Conservation (phyloP, 495 filamentous ascomycete genomes). For the Xylaria palmicola region DNA sequence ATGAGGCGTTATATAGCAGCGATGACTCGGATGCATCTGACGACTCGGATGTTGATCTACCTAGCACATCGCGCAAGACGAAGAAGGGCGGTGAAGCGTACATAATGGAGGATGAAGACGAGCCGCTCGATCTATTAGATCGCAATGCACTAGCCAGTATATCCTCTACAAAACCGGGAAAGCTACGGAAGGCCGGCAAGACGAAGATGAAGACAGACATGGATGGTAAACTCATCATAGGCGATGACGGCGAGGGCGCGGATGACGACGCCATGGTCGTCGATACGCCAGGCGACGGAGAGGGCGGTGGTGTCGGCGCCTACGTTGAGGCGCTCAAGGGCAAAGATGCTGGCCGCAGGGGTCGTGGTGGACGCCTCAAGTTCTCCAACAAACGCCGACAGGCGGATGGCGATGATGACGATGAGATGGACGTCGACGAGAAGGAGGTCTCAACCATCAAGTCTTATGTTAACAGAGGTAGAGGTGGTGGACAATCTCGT, state of each 20-base stretch:
- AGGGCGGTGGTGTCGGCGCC: conserved; percentile 73
- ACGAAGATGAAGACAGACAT: conserved; percentile 70
- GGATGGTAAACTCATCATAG: conserved; percentile 88
- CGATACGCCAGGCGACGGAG: conserved; percentile 48
- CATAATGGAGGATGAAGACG: conserved; percentile 89
- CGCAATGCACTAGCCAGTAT: conserved; percentile 87
- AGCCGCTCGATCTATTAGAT: conserved; percentile 90
- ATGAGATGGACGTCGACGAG: conserved; percentile 72
- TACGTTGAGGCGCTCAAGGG: conserved; percentile 90
- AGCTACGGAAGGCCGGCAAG: conserved; percentile 54
- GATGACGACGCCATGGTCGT: conserved; percentile 58
- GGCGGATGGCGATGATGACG: conserved; percentile 56
- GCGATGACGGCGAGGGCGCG: conserved; percentile 45
- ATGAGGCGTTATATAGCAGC: conserved; percentile 90
- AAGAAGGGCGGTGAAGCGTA: conserved; percentile 67
- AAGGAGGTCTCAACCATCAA: conserved; percentile 52
- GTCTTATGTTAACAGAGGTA: conserved; percentile 38
- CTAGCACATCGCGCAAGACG: conserved; percentile 50
- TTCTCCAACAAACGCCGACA: conserved; percentile 69
- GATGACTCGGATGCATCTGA: conserved; percentile 61
- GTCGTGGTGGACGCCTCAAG: conserved; percentile 83
- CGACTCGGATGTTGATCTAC: conserved; percentile 59
- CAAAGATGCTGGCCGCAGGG: conserved; percentile 75
- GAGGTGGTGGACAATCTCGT: too few relatives aligned
- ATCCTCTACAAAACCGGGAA: conserved; percentile 79